Base-by-base conservation (phyloP, 1,284 basidiomycete species). In the Vanrija humicola region DNA sequence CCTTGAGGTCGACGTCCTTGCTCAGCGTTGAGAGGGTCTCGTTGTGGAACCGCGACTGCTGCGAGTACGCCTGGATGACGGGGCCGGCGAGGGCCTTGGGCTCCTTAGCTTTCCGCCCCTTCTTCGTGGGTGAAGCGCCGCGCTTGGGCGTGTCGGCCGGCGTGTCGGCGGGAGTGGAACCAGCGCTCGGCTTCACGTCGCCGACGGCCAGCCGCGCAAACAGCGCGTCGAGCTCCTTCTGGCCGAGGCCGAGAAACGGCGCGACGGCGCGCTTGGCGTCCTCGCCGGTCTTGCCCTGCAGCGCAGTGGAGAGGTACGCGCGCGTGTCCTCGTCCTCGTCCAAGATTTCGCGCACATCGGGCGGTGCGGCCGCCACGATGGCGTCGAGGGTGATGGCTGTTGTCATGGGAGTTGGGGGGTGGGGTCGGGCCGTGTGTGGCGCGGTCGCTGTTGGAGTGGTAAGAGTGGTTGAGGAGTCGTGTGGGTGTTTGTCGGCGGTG, bases 1-100 rank as follows among this genome's bases (percentile, higher is more conserved):
- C 76, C 43, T 79, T 74, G 34, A 83, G 73, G 61, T 83, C 82
- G 56, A 83, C 70, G 56, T 82, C 81, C 48, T 67, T 73, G 15
- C 49, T 55, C 3, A 72, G 72, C 39, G 67, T 67, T 29, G 77
- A 75, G 43, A 80, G 72, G 4, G 78, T 78, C 43, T 79, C 79
- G 25, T 76, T 64, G 65, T 81, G 77, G 66, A 83, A 83, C 18
- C 82, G 78, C 0, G 75, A 74, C 55, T 79, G 78, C 52, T 79
- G 78, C 16, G 55, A 57, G 44, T 55, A 57, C 1, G 59, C 59
- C 23, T 34, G 28, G 18, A 61, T 42, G 6, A 23, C 16, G 8
- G 58, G 58, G 21, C 28, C 42, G 5, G 38, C 10, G 7, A 45
- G 46, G 6, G 40, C n/a, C 40, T 42, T 21, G 40, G 23, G 16